Evolutionary conservation across 2,329 filamentous ascomycete species (phyloP), one percentile per base, ranked within the genome.

Genomic region (Tolypocladium album): DNA sequence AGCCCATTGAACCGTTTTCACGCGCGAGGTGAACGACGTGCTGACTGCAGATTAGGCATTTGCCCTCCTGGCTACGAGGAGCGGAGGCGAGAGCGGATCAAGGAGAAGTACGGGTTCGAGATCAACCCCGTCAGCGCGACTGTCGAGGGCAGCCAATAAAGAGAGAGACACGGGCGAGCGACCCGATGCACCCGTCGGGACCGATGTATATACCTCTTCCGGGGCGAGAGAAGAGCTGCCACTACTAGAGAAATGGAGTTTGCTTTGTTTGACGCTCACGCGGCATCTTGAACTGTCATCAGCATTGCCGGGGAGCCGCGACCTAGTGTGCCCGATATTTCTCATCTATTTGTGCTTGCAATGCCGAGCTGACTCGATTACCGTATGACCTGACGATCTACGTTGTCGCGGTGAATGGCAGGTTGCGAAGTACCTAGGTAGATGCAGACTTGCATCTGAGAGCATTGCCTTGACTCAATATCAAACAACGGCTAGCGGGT

Each of bases 21-120:
- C 7, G 5, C 4, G n/a, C 20, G 1, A 3, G 3, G n/a, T 24
- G n/a, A 24, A 15, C 20, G 53, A 11, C 36, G 9, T 27, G 55
- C 59, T 60, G 39, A 56, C 40, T 7, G 39, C 31, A 20, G 53
- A 15, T 24, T 67, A 96, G 92, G 89, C 59, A 90, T 96, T 68
- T 82, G 87, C 67, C 88, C 84, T 47, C 87, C 89, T 20, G 90
- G 90, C 58, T 96, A 94, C 71, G 88, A 90, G 67, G 90, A 96
- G 79, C 82, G 92, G 74, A 86, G 92, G 74, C 84, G 85, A 66
- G 81, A 92, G 78, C 83, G 90, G 67, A 82, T 97, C 74, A 87
- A 90, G 82, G 87, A 91, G 76, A 90, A 87, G 74, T 96, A 96
- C 70, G 91, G 92, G 61, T 84, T 95, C 69, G 91, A 96, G 65